Evolutionary conservation across 345 rosid species (phyloP).

Genomic region (Salix koriyanagi): DNA sequence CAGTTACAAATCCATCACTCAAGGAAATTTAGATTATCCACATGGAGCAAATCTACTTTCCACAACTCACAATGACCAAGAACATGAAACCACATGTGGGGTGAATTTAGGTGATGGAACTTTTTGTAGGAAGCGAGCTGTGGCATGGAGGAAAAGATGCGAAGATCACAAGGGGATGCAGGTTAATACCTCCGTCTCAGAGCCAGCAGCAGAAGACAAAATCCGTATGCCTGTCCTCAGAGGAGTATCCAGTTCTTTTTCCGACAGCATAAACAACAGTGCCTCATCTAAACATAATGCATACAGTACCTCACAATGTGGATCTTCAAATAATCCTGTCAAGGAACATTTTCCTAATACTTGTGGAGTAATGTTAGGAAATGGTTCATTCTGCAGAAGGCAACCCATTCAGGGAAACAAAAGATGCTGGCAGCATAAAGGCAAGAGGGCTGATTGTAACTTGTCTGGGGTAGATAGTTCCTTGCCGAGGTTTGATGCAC

Average conservation of each 20-base stretch:
- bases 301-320: not conserved
- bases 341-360: conserved; percentile 3
- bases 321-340: not conserved
- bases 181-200: conserved; percentile 29
- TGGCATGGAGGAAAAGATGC: conserved; percentile 56
- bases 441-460: conserved; percentile 6
- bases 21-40: conserved; percentile 3
- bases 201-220: conserved; percentile 5
- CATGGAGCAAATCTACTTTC: conserved; percentile 2
- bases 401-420: conserved; percentile 34
- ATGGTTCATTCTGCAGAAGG: conserved; percentile 46
- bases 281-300: conserved; percentile 3
- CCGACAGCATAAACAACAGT: not conserved
- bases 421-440: conserved; percentile 64
- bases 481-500: not conserved
- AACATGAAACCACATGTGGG: conserved; percentile 36
- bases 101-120: conserved; percentile 45
- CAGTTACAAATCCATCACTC: not conserved
- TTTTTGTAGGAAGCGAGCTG: conserved; percentile 41
- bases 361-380: conserved; percentile 49
- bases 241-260: not conserved
- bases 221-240: not conserved
- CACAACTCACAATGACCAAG: not conserved
- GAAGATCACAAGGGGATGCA: conserved; percentile 67
- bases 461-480: not conserved